Percentiles rank a stretch among this genome's conserved stretches.
Evolutionary conservation across 2,329 filamentous ascomycete genomes (phyloP).

Genomic region (Penicillium sp.): DNA sequence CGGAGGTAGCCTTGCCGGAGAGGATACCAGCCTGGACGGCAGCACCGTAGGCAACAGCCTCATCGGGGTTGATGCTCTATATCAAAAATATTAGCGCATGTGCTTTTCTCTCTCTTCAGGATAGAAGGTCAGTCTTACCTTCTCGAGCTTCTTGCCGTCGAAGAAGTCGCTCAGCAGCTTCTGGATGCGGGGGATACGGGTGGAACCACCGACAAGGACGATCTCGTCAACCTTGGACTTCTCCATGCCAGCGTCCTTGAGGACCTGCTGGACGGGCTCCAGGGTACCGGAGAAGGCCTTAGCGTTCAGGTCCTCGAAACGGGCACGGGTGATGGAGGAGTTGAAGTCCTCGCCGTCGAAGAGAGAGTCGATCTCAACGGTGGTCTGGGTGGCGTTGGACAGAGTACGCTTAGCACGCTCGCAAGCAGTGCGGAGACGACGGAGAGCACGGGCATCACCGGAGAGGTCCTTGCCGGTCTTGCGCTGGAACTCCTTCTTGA

Average conservation of each 20-base stretch:
- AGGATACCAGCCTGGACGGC: constrained; percentile 99
- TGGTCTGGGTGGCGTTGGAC: constrained; percentile 95
- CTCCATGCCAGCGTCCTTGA: constrained; percentile 86
- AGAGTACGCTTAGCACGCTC: constrained; percentile 99
- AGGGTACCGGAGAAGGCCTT: constrained; percentile 93
- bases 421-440: constrained; percentile 94
- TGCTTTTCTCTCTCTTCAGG: neutral
- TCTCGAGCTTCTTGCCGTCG: constrained; percentile 99
- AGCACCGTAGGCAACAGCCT: constrained; percentile 98
- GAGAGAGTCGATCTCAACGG: constrained; percentile 97
- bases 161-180: constrained; percentile 99
- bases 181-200: constrained; percentile 98
- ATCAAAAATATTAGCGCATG: constrained; percentile 13
- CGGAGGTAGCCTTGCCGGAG: constrained; percentile 94
- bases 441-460: constrained; percentile 85
- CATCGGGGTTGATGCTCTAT: constrained; percentile 94
- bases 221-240: constrained; percentile 97
- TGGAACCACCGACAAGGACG: constrained; percentile 97
- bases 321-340: constrained; percentile 94
- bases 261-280: constrained; percentile 92
- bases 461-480: constrained; percentile 82
- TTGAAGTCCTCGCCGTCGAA: constrained; percentile 98
- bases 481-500: constrained; percentile 89
- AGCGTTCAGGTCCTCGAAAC: constrained; percentile 98
- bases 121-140: constrained; percentile 51